Percentiles rank a stretch among this genome's conserved stretches.
phyloP scores from a whole-genome alignment of 805 yeast species.

The Candida anglica region DNA sequence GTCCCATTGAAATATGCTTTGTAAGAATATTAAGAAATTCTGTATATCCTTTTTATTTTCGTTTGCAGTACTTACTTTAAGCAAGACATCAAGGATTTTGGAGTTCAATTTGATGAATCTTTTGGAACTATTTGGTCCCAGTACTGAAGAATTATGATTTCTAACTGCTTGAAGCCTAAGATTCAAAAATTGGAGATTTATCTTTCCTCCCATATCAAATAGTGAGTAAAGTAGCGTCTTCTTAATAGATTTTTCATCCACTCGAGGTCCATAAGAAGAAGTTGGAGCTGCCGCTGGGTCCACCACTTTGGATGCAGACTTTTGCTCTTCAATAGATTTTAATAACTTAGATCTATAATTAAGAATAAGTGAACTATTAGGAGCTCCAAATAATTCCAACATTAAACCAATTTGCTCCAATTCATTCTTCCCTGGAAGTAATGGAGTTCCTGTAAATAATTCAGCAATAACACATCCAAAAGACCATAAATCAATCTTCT shows the following conservation, averaged over 20 bases:
- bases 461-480: constrained; percentile 43
- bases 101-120: constrained; percentile 25
- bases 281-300: constrained; percentile 6
- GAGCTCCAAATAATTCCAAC: constrained; percentile 45
- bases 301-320: constrained; percentile 6
- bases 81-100: constrained; percentile 23
- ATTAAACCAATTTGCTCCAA: constrained; percentile 42
- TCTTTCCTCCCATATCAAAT: constrained; percentile 36
- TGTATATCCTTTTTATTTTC: constrained; percentile 8
- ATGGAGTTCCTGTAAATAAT: constrained; percentile 31
- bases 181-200: constrained; percentile 31
- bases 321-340: constrained; percentile 11
- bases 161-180: constrained; percentile 15
- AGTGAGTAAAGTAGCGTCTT: constrained; percentile 33
- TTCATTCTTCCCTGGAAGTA: constrained; percentile 49
- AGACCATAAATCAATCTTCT: constrained; percentile 50
- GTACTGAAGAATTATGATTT: constrained; percentile 1
- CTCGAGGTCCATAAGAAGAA: constrained; percentile 23
- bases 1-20: constrained; percentile 34
- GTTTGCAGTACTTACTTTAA: constrained; percentile 15
- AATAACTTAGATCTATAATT: constrained; percentile 34
- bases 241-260: constrained; percentile 29
- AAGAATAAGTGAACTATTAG: constrained; percentile 36
- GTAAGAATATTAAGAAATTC: constrained; percentile 23
- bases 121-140: constrained; percentile 8